Percentiles rank a stretch among this genome's conserved stretches.
Evolutionary conservation across 208 protist species (phyloP).

Genomic region (Leishmania mexicana): DNA sequence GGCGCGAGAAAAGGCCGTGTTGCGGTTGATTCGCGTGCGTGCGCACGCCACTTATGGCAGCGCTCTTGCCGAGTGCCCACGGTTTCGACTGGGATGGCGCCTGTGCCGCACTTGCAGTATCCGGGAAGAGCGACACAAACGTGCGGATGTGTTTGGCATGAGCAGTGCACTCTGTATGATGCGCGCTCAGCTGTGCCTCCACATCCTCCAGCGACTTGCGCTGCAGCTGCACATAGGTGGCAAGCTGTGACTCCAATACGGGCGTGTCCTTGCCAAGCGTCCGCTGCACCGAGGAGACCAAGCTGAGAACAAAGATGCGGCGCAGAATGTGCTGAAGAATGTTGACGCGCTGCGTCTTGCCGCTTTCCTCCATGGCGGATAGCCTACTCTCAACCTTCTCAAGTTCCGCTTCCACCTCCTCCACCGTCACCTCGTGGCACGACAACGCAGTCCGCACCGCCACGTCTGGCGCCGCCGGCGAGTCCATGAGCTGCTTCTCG

Average conservation of each 20-base stretch:
- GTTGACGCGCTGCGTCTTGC: constrained; percentile 10
- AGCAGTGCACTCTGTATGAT: constrained; percentile 12
- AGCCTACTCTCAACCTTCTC: constrained; percentile 14
- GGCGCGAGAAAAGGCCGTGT: too few relatives aligned
- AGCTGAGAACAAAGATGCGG: constrained; percentile 28
- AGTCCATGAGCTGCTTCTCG: background rate
- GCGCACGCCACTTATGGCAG: background rate
- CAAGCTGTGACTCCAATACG: constrained; percentile 23
- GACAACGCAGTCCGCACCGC: constrained; percentile 13
- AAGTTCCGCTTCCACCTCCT: constrained; percentile 23
- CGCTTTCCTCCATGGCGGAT: constrained; percentile 17
- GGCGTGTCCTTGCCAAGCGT: constrained; percentile 24
- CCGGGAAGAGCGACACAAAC: constrained; percentile 15
- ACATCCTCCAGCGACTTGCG: constrained; percentile 32
- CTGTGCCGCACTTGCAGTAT: background rate
- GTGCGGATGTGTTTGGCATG: constrained; percentile 15
- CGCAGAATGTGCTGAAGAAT: constrained; percentile 33
- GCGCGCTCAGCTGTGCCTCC: constrained; percentile 26
- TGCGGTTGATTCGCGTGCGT: background rate
- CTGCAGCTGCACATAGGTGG: constrained; percentile 28
- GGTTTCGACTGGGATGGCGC: background rate
- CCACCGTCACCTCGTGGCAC: constrained; percentile 1
- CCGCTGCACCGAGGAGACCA: constrained; percentile 28
- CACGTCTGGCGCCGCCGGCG: constrained; percentile 6
- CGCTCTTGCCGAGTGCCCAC: background rate